Evolutionary conservation across 768 basidiomycete genomes (phyloP).

Genomic region (Pisolithus sp.): DNA sequence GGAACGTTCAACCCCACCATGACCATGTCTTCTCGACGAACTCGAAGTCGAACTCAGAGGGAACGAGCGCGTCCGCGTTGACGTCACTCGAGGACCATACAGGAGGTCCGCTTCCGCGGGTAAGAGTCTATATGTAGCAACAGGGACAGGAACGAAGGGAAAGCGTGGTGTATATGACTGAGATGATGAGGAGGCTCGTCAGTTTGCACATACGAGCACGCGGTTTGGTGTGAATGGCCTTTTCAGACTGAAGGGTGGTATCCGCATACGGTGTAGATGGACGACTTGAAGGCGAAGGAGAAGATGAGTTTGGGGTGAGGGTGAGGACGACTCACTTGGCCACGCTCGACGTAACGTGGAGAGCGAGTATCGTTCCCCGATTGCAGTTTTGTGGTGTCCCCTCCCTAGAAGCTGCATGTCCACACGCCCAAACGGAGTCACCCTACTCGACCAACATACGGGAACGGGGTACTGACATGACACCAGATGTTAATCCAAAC

Average conservation of each 20-base stretch:
- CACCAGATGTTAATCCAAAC: constrained; percentile 56
- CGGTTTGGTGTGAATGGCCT: constrained; percentile 19
- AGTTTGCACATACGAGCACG: constrained; percentile 13
- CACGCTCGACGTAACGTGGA: too few species aligned
- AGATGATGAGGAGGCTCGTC: too few species aligned
- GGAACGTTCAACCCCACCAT: too few species aligned
- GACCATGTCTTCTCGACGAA: constrained; percentile 54
- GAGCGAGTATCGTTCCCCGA: constrained; percentile 57
- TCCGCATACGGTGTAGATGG: too few species aligned
- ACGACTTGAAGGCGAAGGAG: too few species aligned
- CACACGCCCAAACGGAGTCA: background rate
- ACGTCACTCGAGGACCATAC: constrained; percentile 1
- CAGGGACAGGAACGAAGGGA: too few species aligned
- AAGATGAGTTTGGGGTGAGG: too few species aligned
- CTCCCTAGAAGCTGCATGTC: constrained; percentile 63
- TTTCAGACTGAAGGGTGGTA: too few species aligned
- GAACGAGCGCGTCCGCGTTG: constrained; percentile 36
- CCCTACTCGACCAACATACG: background rate
- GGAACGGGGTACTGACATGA: constrained; percentile 51
- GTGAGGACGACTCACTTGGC: too few species aligned
- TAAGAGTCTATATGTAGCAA: constrained; percentile 53
- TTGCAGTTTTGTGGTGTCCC: constrained; percentile 76
- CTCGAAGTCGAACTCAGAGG: constrained; percentile 72
- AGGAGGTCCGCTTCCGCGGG: constrained; percentile 42
- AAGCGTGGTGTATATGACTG: too few species aligned